Base-by-base conservation (phyloP, 2,329 filamentous ascomycete genomes). In the Ilyonectria robusta region DNA sequence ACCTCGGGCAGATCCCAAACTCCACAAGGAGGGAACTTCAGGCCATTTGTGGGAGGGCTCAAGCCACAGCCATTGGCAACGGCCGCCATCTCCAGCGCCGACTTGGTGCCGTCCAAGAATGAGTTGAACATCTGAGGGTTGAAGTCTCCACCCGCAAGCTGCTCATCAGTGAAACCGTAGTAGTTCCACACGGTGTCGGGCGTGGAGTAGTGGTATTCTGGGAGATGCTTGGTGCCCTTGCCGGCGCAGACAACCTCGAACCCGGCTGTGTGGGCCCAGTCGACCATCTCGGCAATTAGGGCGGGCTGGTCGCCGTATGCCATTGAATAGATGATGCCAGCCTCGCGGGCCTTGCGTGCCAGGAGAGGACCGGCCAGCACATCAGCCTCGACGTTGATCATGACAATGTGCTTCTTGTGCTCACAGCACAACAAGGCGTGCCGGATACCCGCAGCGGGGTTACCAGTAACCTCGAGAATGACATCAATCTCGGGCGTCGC, bases 61-160 rank as follows among this genome's bases (percentile, higher is more conserved):
- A 85, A 74, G 65, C 81, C 79, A 68, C 82, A 84, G 15, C 81
- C 81, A 61, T 85, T 85, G 6, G 83, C 79, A 0, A 85, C 83
- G 13, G 83, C 83, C 5, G 83, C 82, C 83, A 85, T 85, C 70
- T 85, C 83, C 6, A 85, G 72, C 1, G 82, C 82, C 2, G 79
- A 82, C 70, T 85, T 85, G 7, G 83, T 85, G n/a, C 83, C 83
- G 62, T 85, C 82, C 2, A 85, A 75, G 75, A 84, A 85, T 0
- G 80, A 83, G 69, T 85, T 85, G 79, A 85, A 85, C 81, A 85
- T 85, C 53, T 84, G 82, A 6, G 81, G 80, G 68, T 84, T 85
- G 72, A 84, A 82, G 67, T 84, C 82, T 4, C 76, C 81, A 0
- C 74, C 78, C 0, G 77, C 78, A 6, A 83, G 72, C 72, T 85